Conservation (phyloP, 2,329 filamentous ascomycete genomes). For the Ceratocystiopsis sp. region DNA sequence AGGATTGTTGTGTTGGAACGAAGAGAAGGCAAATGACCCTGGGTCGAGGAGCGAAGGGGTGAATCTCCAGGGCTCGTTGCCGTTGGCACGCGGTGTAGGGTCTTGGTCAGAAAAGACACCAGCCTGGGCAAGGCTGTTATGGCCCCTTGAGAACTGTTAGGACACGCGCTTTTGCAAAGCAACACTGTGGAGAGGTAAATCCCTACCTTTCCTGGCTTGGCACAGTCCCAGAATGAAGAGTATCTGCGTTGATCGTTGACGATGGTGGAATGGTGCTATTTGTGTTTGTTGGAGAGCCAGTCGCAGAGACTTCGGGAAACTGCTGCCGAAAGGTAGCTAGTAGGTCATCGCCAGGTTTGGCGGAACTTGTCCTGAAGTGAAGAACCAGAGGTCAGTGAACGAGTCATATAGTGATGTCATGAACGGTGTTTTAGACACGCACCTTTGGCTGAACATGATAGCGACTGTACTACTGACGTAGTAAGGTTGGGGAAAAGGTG, state of each 20-base stretch:
- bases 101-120: slow-evolving; percentile 49
- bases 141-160: too few species aligned
- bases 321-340: slow-evolving; percentile 69
- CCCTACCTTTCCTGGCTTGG: slow-evolving; percentile 17
- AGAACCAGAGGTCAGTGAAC: background rate
- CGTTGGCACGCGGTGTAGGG: slow-evolving; percentile 58
- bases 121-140: too few species aligned
- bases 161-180: too few species aligned
- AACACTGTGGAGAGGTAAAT: background rate
- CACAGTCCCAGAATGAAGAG: slow-evolving; percentile 1
- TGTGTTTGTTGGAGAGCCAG: slow-evolving; percentile 22
- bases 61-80: slow-evolving; percentile 67
- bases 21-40: slow-evolving; percentile 63
- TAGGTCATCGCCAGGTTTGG: slow-evolving; percentile 75
- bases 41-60: slow-evolving; percentile 81
- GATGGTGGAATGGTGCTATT: too few species aligned
- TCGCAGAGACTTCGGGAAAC: slow-evolving; percentile 49
- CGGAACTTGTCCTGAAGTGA: slow-evolving; percentile 47
- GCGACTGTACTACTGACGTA: background rate
- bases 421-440: slow-evolving; percentile 2
- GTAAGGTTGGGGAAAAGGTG: background rate
- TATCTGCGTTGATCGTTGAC: too few species aligned
- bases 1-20: slow-evolving; percentile 62
- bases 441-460: slow-evolving; percentile 20
- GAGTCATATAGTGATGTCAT: background rate